Evolutionary conservation across 768 basidiomycete species (phyloP).

Genomic region (Trametes punicea): DNA sequence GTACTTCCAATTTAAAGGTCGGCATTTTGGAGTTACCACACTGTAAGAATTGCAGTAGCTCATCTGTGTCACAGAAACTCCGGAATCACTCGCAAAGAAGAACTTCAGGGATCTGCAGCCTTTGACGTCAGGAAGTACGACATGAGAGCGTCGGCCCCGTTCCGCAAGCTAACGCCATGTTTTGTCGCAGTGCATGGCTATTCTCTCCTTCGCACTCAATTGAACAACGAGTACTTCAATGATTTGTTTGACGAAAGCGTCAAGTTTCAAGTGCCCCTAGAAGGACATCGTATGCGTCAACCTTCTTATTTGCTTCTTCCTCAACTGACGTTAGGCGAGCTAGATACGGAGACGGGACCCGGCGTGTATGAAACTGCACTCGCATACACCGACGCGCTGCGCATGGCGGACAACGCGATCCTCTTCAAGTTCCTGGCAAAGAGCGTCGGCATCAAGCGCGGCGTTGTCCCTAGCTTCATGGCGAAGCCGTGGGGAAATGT

Average conservation of each 20-base stretch:
- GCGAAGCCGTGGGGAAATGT: conserved; percentile 96
- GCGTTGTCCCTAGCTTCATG: conserved; percentile 95
- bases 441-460: conserved; percentile 85
- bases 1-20: conserved; percentile 93
- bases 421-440: conserved; percentile 93
- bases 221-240: conserved; percentile 87
- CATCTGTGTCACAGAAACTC: conserved; percentile 65
- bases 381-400: conserved; percentile 71
- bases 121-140: conserved; percentile 89
- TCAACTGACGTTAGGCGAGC: not conserved
- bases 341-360: conserved; percentile 92
- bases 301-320: not conserved
- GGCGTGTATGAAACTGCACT: conserved; percentile 87
- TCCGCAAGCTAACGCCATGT: not conserved
- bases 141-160: not conserved
- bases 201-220: conserved; percentile 84
- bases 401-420: conserved; percentile 89
- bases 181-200: conserved; percentile 85
- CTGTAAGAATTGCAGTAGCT: not conserved
- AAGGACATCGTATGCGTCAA: conserved; percentile 70
- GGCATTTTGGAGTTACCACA: too few species aligned
- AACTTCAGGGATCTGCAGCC: conserved; percentile 70
- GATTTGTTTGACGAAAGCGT: conserved; percentile 77
- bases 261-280: conserved; percentile 75
- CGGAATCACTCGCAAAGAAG: conserved; percentile 73